Evolutionary conservation across 2,329 filamentous ascomycete species (phyloP), one percentile per base, ranked within the genome.

Genomic region (Delphinella strobiligena): DNA sequence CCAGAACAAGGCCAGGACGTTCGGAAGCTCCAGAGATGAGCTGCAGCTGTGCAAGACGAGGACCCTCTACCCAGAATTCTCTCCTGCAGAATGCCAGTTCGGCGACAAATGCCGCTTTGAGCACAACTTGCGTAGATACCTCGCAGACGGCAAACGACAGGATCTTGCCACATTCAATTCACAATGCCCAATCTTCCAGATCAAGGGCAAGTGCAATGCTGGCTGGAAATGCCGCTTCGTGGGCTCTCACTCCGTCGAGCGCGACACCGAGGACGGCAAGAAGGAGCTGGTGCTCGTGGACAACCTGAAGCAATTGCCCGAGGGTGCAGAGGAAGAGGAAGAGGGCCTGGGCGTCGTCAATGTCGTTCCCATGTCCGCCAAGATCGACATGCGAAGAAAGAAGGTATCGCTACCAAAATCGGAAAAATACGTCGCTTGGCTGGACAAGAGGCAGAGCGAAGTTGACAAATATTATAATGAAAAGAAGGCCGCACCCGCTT

Each of bases 211-310:
- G 45, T 98, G 91, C 52, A 72, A 75, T 36, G 75, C 81, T 11
- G 91, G 91, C 4, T 98, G 89, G 88, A 93, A 89, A 58, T 98
- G 91, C 58, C 81, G 89, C 16, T 93, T 95, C 54, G 82, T 85
- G 24, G 74, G 74, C 46, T 93, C 85, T 46, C 91, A 98, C 61
- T 91, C 86, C 51, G 71, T 78, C 46, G 89, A 96, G 61, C 62
- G 83, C 17, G 75, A 82, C 48, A 76, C 69, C 15, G 78, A 80
- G 39, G 88, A 93, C 58, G 89, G 87, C 7, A 74, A 75, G 49
- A 86, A 83, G 52, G 89, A 96, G 61, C 63, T 96, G 38, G 68
- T 89, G 3, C 68, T 94, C 36, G 52, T 82, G 15, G 73, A 76
- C 42, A 69, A 75, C 50, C 61, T 62, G 40, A 65, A 64, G 45